phyloP scores from a whole-genome alignment of 176 grass and related monocot species.

The Phyllostachys edulis region DNA sequence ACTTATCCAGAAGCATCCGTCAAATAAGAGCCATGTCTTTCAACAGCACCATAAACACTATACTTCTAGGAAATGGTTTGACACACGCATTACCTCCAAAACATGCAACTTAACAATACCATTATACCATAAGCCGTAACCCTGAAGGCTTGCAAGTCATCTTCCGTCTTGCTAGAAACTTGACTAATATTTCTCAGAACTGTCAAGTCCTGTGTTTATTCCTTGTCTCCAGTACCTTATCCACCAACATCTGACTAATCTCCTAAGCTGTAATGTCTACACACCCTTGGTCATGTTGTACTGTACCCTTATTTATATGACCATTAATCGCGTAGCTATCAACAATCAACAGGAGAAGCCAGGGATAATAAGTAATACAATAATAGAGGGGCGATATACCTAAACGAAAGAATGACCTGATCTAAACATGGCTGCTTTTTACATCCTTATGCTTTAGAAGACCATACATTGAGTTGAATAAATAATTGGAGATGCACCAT shows the following conservation, averaged over 20 bases:
- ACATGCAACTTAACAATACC: neutral
- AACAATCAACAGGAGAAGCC: neutral
- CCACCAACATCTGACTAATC: neutral
- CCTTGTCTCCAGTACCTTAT: neutral
- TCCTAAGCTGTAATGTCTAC: neutral
- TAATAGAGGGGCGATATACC: neutral
- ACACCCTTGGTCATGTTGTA: neutral
- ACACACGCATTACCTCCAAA: neutral
- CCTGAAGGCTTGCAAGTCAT: neutral
- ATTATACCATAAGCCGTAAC: neutral
- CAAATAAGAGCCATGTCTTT: neutral
- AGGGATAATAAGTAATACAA: neutral
- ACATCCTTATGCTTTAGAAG: neutral
- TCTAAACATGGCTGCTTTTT: neutral
- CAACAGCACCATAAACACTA: neutral
- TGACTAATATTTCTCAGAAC: neutral
- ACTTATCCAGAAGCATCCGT: slow-evolving; percentile 6
- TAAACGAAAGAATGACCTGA: neutral
- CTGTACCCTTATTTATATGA: neutral
- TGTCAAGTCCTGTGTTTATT: neutral
- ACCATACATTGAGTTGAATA: slow-evolving; percentile 10
- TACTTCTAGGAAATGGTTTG: neutral
- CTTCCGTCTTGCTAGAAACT: neutral
- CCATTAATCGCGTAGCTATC: neutral
- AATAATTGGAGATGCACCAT: neutral